Conservation (phyloP, 2,329 filamentous ascomycete genomes). For the Polychaeton citri region DNA sequence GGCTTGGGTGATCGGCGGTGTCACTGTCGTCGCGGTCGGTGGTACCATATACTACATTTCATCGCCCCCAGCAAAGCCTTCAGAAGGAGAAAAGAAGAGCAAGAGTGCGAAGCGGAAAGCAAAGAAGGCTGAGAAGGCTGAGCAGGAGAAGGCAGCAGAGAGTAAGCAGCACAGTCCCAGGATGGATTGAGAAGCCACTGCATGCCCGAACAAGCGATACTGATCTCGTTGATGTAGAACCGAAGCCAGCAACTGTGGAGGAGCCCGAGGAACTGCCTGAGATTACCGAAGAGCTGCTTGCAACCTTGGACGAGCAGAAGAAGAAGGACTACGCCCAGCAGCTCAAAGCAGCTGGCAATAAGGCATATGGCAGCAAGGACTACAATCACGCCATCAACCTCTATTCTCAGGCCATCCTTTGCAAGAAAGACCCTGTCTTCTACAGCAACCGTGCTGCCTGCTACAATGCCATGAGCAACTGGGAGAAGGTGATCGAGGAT, state of each 20-base stretch:
- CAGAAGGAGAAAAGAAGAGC: conserved; percentile 9
- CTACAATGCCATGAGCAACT: conserved; percentile 84
- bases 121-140: conserved; percentile 78
- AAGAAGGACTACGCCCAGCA: conserved; percentile 79
- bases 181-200: conserved; percentile 1
- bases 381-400: conserved; percentile 89
- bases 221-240: no score
- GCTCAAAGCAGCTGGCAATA: conserved; percentile 91
- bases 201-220: no score
- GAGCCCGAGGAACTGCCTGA: conserved; percentile 33
- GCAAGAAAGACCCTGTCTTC: conserved; percentile 94
- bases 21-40: conserved; percentile 81
- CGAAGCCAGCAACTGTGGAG: conserved; percentile 17
- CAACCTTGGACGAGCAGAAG: conserved; percentile 43
- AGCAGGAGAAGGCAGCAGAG: conserved; percentile 36
- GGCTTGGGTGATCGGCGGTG: conserved; percentile 91
- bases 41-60: conserved; percentile 85
- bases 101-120: conserved; percentile 54
- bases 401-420: conserved; percentile 90
- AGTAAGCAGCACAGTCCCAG: conserved; percentile 18
- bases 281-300: conserved; percentile 34
- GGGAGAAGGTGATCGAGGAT: conserved; percentile 94
- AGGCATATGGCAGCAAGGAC: conserved; percentile 86
- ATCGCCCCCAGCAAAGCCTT: conserved; percentile 25
- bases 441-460: conserved; percentile 98